Conservation (phyloP, 2,329 filamentous ascomycete species). For the Hypoxylon sp. region DNA sequence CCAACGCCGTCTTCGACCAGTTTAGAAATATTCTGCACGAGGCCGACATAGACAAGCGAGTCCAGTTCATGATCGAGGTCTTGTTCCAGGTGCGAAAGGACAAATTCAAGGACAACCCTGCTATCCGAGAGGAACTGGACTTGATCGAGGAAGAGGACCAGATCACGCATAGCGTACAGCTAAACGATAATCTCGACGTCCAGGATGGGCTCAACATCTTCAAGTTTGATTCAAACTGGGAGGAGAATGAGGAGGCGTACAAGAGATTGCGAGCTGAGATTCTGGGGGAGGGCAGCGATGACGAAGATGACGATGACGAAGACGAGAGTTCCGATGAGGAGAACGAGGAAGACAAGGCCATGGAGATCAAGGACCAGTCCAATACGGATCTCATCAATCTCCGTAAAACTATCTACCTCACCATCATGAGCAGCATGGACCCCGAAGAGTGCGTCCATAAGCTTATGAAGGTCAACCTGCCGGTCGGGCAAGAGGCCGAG, state of each 20-base stretch:
- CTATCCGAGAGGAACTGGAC: conserved; percentile 91
- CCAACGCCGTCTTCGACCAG: conserved; percentile 91
- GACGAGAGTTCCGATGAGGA: conserved; percentile 78
- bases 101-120: conserved; percentile 93
- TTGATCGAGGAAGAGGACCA: conserved; percentile 97
- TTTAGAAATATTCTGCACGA: conserved; percentile 96
- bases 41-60: conserved; percentile 94
- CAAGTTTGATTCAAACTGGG: conserved; percentile 90
- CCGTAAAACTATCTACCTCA: conserved; percentile 93
- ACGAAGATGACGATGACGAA: conserved; percentile 70
- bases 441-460: conserved; percentile 98
- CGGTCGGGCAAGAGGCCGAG: conserved; percentile 85
- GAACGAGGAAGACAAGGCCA: conserved; percentile 77
- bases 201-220: conserved; percentile 94
- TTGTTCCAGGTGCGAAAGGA: conserved; percentile 96
- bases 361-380: conserved; percentile 98
- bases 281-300: conserved; percentile 88
- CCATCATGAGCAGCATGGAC: conserved; percentile 94
- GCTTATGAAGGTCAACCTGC: conserved; percentile 91
- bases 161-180: conserved; percentile 84
- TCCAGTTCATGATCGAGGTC: conserved; percentile 99
- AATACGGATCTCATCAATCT: conserved; percentile 96
- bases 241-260: conserved; percentile 90
- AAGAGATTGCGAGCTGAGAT: conserved; percentile 92
- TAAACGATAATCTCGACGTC: conserved; percentile 85